Base-by-base conservation (phyloP, 2,329 filamentous ascomycete species). In the Fusarium sp. region DNA sequence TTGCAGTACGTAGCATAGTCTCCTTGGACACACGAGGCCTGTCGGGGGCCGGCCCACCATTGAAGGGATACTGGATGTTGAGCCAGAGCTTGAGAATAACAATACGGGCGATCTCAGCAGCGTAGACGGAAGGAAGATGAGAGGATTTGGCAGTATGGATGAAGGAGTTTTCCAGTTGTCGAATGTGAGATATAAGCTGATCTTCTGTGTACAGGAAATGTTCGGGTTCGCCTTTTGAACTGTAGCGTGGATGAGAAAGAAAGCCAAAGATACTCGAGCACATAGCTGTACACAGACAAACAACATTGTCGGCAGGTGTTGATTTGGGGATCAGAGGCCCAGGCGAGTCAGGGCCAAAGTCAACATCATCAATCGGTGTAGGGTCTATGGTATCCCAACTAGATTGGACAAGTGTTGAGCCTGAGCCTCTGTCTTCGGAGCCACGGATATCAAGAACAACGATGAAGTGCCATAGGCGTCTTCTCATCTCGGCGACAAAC, bases 401-500 rank as follows among this genome's bases (percentile, higher is more conserved):
- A n/a, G 80, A 76, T 7, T 75, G 73, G 11, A 81, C 76, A 9
- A 86, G 78, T n/a, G 82, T 78, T 13, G 82, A 78, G 18, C 78
- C 82, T 3, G 83, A 81, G 13, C 87, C 87, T 6, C 86, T 83
- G 52, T 88, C 82, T 70, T 89, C 86, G 9, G 86, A 83, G 2
- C 83, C 83, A 10, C 85, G 83, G 29, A 84, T 80, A 67, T 91
- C 89, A 3, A 90, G 81, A n/a, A 88, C 82, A 30, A 89, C 76
- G n/a, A 91, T 83, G 68, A 90, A 87, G 80, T 87, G 87, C 85
- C 88, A 91, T 0, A 91, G 75, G 4, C 89, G 83, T 11, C 89
- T 83, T 22, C 88, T 84, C 78, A 90, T 84, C 76, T 90, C 86
- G 5, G 83, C 83, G 60, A 90, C 84, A 66, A 87, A 91, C 0